Base-by-base conservation (phyloP, 2,329 filamentous ascomycete genomes). In the Corniculantispora saksenae region DNA sequence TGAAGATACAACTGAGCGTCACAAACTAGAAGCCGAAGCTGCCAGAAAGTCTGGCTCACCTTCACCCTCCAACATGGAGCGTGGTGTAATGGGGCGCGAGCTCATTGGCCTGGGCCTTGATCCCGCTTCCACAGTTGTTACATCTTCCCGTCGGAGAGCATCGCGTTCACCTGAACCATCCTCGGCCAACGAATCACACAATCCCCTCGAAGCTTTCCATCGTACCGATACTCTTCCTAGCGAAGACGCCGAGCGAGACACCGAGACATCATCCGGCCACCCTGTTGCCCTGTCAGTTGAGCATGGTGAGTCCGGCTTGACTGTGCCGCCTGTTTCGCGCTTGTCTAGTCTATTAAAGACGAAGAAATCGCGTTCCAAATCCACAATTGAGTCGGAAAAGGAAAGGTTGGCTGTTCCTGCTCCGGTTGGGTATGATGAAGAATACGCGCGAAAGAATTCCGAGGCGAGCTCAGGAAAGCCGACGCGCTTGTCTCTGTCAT, bases 1-100 rank as follows among this genome's bases (percentile, higher is more conserved):
- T 27, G 84, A 88, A 48, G 83, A 86, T 60, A 84, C 86, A 67
- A 89, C 88, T 61, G 91, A 94, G 71, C 87, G 86, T 70, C 88
- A 90, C 72, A 84, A 76, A 67, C 82, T 83, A 57, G 84, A 88
- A 69, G 81, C 86, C 71, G 82, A 83, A 32, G 83, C 85, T 58
- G 84, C 86, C 27, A 78, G 79, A 45, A 80, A 83, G 47, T 77
- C 77, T 48, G 85, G 83, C 19, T 81, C 80, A 10, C 81, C 80
- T 23, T 83, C 84, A 19, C 84, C 84, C 1, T 79, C 80, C 54
- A 88, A 88, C 62, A 77, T 89, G 54, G 85, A 88, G 64, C 80
- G 86, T 66, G 87, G 87, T 45, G 84, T 89, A 2, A 71, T 89
- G 55, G 87, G 87, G 25, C 84, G 85, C 59, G 87, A 87, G 66